Evolutionary conservation across 2,329 filamentous ascomycete genomes (phyloP).

Genomic region (Pezicula rhizophila): DNA sequence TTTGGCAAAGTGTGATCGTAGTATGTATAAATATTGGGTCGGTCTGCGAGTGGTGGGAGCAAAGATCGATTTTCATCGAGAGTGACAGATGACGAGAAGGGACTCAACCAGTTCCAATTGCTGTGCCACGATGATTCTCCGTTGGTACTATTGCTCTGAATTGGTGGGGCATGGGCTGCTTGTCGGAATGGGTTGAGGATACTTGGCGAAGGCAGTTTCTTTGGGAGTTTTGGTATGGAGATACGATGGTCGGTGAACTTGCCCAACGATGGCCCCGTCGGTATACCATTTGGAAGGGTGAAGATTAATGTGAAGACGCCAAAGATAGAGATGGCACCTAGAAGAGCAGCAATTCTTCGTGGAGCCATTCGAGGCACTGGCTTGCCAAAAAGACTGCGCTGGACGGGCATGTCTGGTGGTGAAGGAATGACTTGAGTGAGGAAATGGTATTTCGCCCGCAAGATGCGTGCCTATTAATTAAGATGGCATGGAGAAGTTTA

Average conservation of each 20-base stretch:
- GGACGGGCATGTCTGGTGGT: constrained; percentile 39
- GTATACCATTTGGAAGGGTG: constrained; percentile 42
- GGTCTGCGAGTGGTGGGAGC: constrained; percentile 66
- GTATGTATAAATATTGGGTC: constrained; percentile 82
- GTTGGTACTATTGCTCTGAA: constrained; percentile 72
- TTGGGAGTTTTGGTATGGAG: constrained; percentile 41
- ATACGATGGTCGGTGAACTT: constrained; percentile 44
- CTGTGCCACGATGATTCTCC: constrained; percentile 79
- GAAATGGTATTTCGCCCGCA: constrained; percentile 1
- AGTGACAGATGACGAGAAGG: constrained; percentile 76
- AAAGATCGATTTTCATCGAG: constrained; percentile 79
- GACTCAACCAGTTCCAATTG: constrained; percentile 84
- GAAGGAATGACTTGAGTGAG: background rate
- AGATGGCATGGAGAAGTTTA: constrained; percentile 7
- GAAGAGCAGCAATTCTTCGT: constrained; percentile 46
- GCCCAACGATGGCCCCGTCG: constrained; percentile 42
- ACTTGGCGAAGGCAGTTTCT: constrained; percentile 31
- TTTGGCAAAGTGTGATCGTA: constrained; percentile 66
- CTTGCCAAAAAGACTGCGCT: constrained; percentile 41
- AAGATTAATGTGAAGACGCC: constrained; percentile 48
- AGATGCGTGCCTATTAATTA: constrained; percentile 6
- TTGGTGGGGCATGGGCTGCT: constrained; percentile 64
- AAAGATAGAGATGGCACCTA: constrained; percentile 45
- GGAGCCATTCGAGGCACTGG: constrained; percentile 44
- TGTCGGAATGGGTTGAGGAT: constrained; percentile 62